These are phyloP conservation scores for Carex cristatella DNA, from an alignment of 176 grass and related monocot genomes.

Conservation along the genomic window DNA sequence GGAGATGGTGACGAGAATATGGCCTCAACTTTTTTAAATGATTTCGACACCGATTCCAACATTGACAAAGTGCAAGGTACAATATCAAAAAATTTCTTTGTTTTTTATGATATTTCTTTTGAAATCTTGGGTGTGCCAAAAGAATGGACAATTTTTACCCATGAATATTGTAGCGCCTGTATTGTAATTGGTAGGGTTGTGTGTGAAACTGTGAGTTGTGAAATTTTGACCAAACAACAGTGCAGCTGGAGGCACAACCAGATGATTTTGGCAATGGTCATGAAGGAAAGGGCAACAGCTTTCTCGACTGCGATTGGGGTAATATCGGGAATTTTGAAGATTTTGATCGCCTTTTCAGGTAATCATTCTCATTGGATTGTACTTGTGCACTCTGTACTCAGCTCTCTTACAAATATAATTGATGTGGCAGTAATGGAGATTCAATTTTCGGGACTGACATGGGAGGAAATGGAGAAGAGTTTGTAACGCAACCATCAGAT, in stretches of 20 bases:
- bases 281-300: slow-evolving; percentile 58
- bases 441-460: slow-evolving; percentile 76
- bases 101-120: neutral
- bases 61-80: slow-evolving; percentile 51
- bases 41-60: slow-evolving; percentile 48
- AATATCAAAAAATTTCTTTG: slow-evolving; percentile 25
- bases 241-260: slow-evolving; percentile 53
- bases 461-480: slow-evolving; percentile 50
- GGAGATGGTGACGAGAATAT: slow-evolving; percentile 34
- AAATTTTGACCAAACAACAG: slow-evolving; percentile 42
- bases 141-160: slow-evolving; percentile 3
- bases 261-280: slow-evolving; percentile 46
- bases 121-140: neutral
- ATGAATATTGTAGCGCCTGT: neutral
- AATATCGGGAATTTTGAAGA: slow-evolving; percentile 83
- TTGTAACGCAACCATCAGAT: slow-evolving; percentile 54
- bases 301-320: slow-evolving; percentile 80
- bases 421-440: slow-evolving; percentile 50
- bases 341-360: slow-evolving; percentile 93
- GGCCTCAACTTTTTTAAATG: slow-evolving; percentile 49
- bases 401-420: slow-evolving; percentile 17
- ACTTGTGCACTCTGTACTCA: neutral
- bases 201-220: slow-evolving; percentile 13
- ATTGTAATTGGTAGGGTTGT: neutral
- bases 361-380: slow-evolving; percentile 14